These are phyloP conservation scores for Sonneratia alba DNA, from an alignment of 345 rosid species.

Conservation along the genomic window DNA sequence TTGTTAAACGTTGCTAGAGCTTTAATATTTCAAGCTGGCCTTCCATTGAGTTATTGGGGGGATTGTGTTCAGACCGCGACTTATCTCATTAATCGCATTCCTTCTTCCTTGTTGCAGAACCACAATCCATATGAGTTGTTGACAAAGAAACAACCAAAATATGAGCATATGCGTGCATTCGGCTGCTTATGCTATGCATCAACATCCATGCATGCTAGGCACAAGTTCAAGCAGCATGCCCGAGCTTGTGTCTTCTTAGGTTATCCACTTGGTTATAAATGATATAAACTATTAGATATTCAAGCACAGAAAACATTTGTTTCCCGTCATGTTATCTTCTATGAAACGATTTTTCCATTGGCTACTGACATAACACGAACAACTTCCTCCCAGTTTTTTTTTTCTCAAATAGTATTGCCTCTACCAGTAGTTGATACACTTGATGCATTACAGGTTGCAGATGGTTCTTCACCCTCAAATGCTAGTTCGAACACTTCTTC, in stretches of 20 bases:
- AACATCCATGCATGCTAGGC: neutral
- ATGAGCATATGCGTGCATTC: neutral
- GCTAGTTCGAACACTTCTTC: too few species aligned
- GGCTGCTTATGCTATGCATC: neutral
- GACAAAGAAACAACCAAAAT: too few species aligned
- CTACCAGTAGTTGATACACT: too few species aligned
- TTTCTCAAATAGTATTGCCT: too few species aligned
- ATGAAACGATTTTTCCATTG: constrained; percentile 2
- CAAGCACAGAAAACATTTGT: neutral
- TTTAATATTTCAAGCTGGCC: neutral
- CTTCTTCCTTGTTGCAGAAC: neutral
- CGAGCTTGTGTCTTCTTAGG: neutral
- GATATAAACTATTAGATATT: neutral
- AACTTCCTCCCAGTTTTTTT: neutral
- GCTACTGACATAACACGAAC: neutral
- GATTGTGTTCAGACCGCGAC: neutral
- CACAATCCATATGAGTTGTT: neutral
- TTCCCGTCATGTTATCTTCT: neutral
- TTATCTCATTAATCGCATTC: neutral
- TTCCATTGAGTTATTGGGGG: constrained; percentile 1
- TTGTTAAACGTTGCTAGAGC: constrained; percentile 4
- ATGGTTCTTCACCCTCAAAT: too few species aligned
- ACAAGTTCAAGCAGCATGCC: neutral
- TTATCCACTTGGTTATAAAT: neutral
- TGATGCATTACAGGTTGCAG: too few species aligned